Conservation (phyloP, 257 asterid species). For the Nicotiana noctiflora region DNA sequence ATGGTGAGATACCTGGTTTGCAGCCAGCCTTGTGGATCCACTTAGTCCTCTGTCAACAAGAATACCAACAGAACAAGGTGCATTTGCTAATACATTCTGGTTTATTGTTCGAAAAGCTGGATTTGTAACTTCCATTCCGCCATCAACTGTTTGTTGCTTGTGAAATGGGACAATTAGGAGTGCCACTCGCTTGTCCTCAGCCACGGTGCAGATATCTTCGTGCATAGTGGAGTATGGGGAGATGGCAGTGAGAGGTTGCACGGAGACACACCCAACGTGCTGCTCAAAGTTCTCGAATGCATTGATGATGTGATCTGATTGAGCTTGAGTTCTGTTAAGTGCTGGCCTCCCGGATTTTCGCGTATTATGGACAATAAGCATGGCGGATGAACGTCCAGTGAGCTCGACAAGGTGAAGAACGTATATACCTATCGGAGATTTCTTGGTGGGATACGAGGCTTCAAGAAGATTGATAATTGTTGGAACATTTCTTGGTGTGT, state of each 20-base stretch:
- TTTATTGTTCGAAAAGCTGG: conserved; percentile 67
- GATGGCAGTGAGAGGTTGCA: conserved; percentile 76
- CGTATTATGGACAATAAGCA: conserved; percentile 20
- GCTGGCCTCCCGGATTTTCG: conserved; percentile 58
- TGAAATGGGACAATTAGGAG: conserved; percentile 75
- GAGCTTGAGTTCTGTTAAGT: conserved; percentile 76
- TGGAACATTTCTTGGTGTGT: conserved; percentile 7
- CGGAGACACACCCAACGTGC: conserved; percentile 46
- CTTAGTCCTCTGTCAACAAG: conserved; percentile 80
- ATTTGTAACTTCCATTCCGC: conserved; percentile 83
- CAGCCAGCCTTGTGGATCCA: conserved; percentile 56
- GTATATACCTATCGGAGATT: conserved; percentile 2
- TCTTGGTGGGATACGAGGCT: conserved; percentile 6
- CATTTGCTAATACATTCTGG: conserved; percentile 68
- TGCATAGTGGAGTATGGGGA: conserved; percentile 97
- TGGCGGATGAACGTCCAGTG: conserved; percentile 11
- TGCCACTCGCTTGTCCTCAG: conserved; percentile 76
- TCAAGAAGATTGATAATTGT: conserved; percentile 10
- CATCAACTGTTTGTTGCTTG: conserved; percentile 92
- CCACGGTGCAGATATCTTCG: conserved; percentile 76
- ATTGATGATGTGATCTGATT: conserved; percentile 80
- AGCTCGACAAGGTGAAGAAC: conserved; percentile 14
- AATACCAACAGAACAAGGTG: conserved; percentile 87
- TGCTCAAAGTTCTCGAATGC: conserved; percentile 93
- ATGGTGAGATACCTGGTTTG: conserved; percentile 40